Percentiles rank a stretch among this genome's conserved stretches.
phyloP scores from a whole-genome alignment of 2,329 filamentous ascomycete species.

The Hymenotorrendiella dingleyae region DNA sequence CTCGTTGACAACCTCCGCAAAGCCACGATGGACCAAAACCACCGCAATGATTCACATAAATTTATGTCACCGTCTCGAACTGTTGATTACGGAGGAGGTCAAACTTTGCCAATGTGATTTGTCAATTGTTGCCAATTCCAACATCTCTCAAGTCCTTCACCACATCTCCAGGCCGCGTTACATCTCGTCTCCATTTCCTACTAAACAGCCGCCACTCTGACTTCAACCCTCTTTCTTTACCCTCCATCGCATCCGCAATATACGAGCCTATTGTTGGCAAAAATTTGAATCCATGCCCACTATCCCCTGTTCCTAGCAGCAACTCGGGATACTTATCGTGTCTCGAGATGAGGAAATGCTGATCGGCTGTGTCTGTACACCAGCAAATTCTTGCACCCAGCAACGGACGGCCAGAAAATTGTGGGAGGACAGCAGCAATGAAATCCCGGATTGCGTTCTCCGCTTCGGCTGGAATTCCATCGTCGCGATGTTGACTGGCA shows the following conservation, averaged over 20 bases:
- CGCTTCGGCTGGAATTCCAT: conserved; percentile 41
- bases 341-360: conserved; percentile 45
- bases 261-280: conserved; percentile 27
- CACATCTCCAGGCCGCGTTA: neutral
- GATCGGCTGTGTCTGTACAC: conserved; percentile 50
- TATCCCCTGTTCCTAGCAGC: conserved; percentile 44
- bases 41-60: too few species aligned
- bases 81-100: too few species aligned
- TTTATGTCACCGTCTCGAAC: too few species aligned
- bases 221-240: neutral
- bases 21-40: too few species aligned
- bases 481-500: conserved; percentile 18
- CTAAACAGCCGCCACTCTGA: neutral
- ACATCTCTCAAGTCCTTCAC: neutral
- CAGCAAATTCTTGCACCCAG: conserved; percentile 48
- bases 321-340: conserved; percentile 40
- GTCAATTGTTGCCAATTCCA: neutral
- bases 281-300: conserved; percentile 44
- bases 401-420: conserved; percentile 43
- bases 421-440: conserved; percentile 45
- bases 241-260: neutral
- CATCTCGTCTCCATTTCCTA: neutral
- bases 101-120: too few species aligned
- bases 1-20: too few species aligned
- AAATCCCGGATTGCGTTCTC: conserved; percentile 43